Base-by-base conservation (phyloP, 371 early-diverging fungal genomes). In the Rhizomucor pusillus region DNA sequence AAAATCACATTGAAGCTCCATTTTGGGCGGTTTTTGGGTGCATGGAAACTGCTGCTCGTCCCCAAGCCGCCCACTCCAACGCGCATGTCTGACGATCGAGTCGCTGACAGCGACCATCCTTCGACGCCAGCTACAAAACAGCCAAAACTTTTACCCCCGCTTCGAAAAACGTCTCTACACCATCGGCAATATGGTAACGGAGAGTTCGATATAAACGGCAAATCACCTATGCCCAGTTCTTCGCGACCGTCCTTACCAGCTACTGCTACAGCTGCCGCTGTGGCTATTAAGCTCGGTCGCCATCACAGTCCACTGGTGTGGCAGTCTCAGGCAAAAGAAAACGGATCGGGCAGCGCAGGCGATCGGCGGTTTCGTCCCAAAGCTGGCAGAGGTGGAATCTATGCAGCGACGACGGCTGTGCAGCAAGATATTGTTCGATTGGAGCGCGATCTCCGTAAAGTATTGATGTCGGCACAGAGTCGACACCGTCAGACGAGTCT, bases 381-480 rank as follows among this genome's bases (percentile, higher is more conserved):
- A 37, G 41, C 7, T 14, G 13, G 4, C 19, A 22, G 55, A 47
- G 55, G 55, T 18, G 55, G 55, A 10, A 55, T 55, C 18, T 63
- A 63, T 59, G 70, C 70, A 24, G 62, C 77, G 1, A 73, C 72
- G 0, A 77, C 77, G 2, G 67, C 67, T 9, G 77, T 69, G 4
- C 77, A 73, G 33, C 74, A 73, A 44, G 74, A 77, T 29, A 77
- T 71, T 19, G 71, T 69, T 43, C 63, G 65, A 22, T 47, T 77
- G 13, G 73, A 77, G 53, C 61, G 77, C 22, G 69, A 67, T 36
- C 39, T 77, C 9, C 65, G 67, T n/a, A 71, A 71, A 29, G 14
- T 77, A 0, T 43, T 77, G 29, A 20, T 47, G n/a, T 3, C 29
- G 3, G 29, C 29, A 29, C 29, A 29, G 29, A 29, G 29, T 29